These are phyloP conservation scores for Clonostachys solani DNA, from an alignment of 2,329 filamentous ascomycete species.

Conservation along the genomic window DNA sequence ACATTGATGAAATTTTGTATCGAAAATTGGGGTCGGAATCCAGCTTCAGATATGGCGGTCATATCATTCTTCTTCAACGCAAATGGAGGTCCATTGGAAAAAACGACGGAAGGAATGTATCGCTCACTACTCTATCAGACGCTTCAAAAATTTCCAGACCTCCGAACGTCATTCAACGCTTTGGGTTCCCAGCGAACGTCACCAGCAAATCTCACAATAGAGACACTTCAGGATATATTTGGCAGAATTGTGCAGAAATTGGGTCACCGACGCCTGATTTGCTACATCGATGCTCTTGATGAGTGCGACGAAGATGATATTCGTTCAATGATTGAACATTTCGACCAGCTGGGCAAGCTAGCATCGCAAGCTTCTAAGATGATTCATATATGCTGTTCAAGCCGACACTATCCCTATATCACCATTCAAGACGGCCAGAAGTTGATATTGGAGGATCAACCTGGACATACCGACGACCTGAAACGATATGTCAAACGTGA, in stretches of 20 bases:
- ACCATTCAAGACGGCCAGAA: slow-evolving; percentile 6
- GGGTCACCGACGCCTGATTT: not conserved
- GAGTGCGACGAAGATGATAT: not conserved
- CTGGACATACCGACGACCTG: slow-evolving; percentile 17
- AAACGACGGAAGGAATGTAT: slow-evolving; percentile 35
- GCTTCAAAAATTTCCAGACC: slow-evolving; percentile 14
- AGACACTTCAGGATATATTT: not conserved
- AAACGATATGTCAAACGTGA: slow-evolving; percentile 7
- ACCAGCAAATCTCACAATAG: no score
- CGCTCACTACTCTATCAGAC: slow-evolving; percentile 42
- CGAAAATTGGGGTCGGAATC: not conserved
- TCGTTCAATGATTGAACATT: not conserved
- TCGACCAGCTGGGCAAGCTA: not conserved
- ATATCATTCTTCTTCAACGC: slow-evolving; percentile 51
- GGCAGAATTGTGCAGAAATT: not conserved
- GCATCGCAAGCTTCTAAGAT: not conserved
- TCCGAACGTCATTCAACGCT: slow-evolving; percentile 16
- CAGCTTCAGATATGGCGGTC: slow-evolving; percentile 1
- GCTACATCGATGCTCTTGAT: slow-evolving; percentile 1
- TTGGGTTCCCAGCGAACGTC: slow-evolving; percentile 7
- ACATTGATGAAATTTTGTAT: slow-evolving; percentile 36
- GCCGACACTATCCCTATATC: slow-evolving; percentile 41
- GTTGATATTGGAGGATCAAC: slow-evolving; percentile 16
- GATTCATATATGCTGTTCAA: slow-evolving; percentile 36
- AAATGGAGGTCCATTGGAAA: slow-evolving; percentile 24